Base-by-base conservation (phyloP, 352 stramenopile genomes). In the Phytophthora sp. region DNA sequence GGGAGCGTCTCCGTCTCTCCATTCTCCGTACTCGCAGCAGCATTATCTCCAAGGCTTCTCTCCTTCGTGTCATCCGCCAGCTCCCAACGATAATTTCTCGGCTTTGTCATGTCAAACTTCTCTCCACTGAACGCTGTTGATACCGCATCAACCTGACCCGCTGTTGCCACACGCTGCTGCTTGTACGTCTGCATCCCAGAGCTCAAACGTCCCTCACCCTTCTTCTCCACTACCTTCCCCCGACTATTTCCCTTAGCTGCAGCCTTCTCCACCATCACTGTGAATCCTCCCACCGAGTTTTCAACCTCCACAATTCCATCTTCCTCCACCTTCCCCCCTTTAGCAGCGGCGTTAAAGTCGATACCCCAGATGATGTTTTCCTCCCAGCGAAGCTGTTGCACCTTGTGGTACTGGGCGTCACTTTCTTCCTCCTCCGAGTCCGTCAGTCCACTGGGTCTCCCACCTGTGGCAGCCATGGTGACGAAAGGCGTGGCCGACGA, bases 311-410 rank as follows among this genome's bases (percentile, higher is more conserved):
- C 72, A 12, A 79, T 36, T n/a, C 60, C 47, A 15, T 57, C 47
- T 29, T 41, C 20, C 1, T 76, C 62, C 16, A 75, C 24, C 2
- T 61, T 24, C 6, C 42, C 56, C 21, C 58, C 23, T 33, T 75
- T 72, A 15, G 58, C 76, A 44, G 71, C 53, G 6, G 58, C 38
- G 4, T 69, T 67, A 41, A 90, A 87, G 38, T 91, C 82, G 21
- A 87, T 71, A 0, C 84, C 86, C 86, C 88, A 96, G 8, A 92
- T 65, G 23, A 96, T 94, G 44, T 86, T 74, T 9, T 94, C 77
- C 63, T 96, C 88, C 88, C 88, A 96, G 4, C 69, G 76, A 4
- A 94, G 55, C 46, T 96, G 88, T 66, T 94, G 79, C 24, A 94
- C 86, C 38, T 90, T 93, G 24, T 90, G 72, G 55, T 94, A 96